Conservation (phyloP, 1,284 basidiomycete species). For the Mycena citricolor region DNA sequence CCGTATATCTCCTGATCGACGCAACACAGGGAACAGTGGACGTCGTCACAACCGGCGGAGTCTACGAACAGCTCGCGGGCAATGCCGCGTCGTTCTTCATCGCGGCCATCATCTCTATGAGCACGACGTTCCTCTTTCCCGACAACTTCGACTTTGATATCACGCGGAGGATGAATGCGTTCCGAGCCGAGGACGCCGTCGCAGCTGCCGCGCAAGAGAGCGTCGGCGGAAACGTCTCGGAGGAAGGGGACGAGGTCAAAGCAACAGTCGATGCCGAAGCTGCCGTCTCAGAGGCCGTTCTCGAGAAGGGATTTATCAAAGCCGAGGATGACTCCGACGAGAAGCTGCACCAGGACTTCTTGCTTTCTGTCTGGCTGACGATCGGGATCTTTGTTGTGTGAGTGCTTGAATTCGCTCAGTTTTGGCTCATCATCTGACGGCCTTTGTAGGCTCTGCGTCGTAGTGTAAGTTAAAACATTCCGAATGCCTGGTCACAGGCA, state of each 20-base stretch:
- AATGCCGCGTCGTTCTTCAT: slow-evolving; percentile 29
- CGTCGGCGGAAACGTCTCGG: not conserved
- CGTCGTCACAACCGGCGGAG: slow-evolving; percentile 22
- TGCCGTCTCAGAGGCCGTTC: not conserved
- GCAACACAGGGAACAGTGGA: slow-evolving; percentile 12
- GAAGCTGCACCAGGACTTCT: slow-evolving; percentile 19
- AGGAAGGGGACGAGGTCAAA: not conserved
- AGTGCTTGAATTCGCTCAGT: not conserved
- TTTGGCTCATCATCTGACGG: not conserved
- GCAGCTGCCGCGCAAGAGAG: slow-evolving; percentile 2
- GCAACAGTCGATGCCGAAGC: not conserved
- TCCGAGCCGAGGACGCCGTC: slow-evolving; percentile 16
- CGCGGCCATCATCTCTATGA: slow-evolving; percentile 25
- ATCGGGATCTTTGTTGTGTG: slow-evolving; percentile 19
- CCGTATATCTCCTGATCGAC: not conserved
- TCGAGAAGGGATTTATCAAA: slow-evolving; percentile 11
- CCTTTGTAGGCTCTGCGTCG: slow-evolving; percentile 1
- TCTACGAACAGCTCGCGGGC: slow-evolving; percentile 28
- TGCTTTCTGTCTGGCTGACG: slow-evolving; percentile 21
- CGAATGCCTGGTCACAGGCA: too few species aligned
- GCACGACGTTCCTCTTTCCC: slow-evolving; percentile 25
- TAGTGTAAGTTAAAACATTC: slow-evolving; percentile 10
- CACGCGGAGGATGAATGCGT: slow-evolving; percentile 21
- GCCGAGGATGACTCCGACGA: slow-evolving; percentile 16
- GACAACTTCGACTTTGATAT: slow-evolving; percentile 28